phyloP scores from a whole-genome alignment of 768 basidiomycete genomes.

The Filobasidium wieringae region DNA sequence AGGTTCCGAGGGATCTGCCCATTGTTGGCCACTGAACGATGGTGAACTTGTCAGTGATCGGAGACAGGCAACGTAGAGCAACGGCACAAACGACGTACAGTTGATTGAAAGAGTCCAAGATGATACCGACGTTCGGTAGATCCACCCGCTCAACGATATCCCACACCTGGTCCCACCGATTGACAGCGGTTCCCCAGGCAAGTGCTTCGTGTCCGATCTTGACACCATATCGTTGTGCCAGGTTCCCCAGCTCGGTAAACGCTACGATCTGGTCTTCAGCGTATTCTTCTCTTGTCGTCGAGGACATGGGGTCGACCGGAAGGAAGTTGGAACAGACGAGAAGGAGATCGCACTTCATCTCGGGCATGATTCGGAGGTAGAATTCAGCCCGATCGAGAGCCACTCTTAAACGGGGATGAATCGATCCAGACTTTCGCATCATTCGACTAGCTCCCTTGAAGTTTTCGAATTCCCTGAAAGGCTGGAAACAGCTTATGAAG shows the following conservation, averaged over 20 bases:
- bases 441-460: constrained; percentile 27
- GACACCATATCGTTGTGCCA: constrained; percentile 34
- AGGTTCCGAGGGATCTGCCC: constrained; percentile 38
- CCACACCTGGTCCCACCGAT: constrained; percentile 41
- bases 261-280: constrained; percentile 31
- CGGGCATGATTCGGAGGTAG: constrained; percentile 34
- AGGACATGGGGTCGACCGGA: constrained; percentile 13
- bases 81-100: constrained; percentile 12
- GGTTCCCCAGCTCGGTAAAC: constrained; percentile 31
- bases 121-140: constrained; percentile 40
- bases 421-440: not conserved
- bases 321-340: constrained; percentile 40
- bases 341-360: constrained; percentile 36
- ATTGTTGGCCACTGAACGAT: constrained; percentile 34
- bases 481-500: constrained; percentile 38
- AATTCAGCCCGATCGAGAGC: constrained; percentile 34
- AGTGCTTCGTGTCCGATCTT: constrained; percentile 38
- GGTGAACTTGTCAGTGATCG: not conserved
- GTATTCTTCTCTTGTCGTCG: constrained; percentile 19
- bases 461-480: constrained; percentile 41
- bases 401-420: constrained; percentile 2
- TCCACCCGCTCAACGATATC: constrained; percentile 37
- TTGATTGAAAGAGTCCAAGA: constrained; percentile 41
- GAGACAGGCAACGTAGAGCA: not conserved
- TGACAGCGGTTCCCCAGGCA: constrained; percentile 38